Conservation (phyloP, 805 yeast genomes). For the Komagataella kurtzmanii region DNA sequence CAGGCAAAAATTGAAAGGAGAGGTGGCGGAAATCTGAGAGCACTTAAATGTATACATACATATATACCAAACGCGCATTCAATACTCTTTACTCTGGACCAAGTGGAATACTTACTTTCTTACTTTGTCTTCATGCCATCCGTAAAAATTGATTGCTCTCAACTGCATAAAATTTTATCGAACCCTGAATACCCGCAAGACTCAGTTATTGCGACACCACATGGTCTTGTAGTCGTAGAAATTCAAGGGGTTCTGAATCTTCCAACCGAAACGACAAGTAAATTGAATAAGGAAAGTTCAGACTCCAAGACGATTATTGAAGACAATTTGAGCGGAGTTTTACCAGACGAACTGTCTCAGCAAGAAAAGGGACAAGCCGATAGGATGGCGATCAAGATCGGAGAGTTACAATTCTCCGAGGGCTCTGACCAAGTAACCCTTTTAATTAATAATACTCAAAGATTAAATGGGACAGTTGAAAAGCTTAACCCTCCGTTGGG, state of each 20-base stretch:
- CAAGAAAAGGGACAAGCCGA: slow-evolving; percentile 15
- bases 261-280: slow-evolving; percentile 21
- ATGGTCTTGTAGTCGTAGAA: slow-evolving; percentile 50
- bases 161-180: slow-evolving; percentile 6
- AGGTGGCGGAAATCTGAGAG: background rate
- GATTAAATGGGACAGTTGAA: slow-evolving; percentile 49
- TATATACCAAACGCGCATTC: background rate
- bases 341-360: slow-evolving; percentile 6
- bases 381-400: slow-evolving; percentile 32
- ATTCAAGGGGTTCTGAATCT: slow-evolving; percentile 62
- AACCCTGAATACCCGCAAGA: background rate
- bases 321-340: background rate
- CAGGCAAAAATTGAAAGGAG: background rate
- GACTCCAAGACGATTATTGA: slow-evolving; percentile 16
- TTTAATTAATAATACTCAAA: slow-evolving; percentile 55
- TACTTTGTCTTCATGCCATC: slow-evolving; percentile 11
- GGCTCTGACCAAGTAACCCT: slow-evolving; percentile 33
- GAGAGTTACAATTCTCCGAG: slow-evolving; percentile 29
- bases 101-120: background rate
- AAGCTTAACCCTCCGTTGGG: slow-evolving; percentile 55
- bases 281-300: slow-evolving; percentile 19
- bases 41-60: too few relatives aligned
- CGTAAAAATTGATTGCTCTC: slow-evolving; percentile 7
- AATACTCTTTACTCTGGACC: background rate
- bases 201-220: slow-evolving; percentile 30